Percentiles rank a stretch among this genome's conserved stretches.
phyloP scores from a whole-genome alignment of 768 basidiomycete species.

The Mrakia blollopis region DNA sequence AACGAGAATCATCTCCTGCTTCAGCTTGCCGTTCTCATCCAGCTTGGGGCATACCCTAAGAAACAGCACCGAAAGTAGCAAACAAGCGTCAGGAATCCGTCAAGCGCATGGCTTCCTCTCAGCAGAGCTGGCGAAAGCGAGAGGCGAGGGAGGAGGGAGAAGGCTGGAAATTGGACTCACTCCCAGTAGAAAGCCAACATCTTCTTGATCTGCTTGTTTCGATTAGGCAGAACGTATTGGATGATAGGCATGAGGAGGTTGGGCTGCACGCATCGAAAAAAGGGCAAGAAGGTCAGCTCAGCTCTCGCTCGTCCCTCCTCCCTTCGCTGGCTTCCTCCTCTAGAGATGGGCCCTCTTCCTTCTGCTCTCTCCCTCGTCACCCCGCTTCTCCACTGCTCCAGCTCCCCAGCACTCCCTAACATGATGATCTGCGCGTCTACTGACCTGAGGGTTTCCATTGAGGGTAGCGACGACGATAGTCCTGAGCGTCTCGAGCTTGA shows the following conservation, averaged over 20 bases:
- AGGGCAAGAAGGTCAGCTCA: conserved; percentile 1
- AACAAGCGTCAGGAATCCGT: not conserved
- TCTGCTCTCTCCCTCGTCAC: not conserved
- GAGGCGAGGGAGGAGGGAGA: not conserved
- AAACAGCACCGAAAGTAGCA: not conserved
- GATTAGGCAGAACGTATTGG: conserved; percentile 92
- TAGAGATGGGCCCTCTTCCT: not conserved
- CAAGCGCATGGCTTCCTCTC: not conserved
- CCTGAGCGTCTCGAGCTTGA: conserved; percentile 92
- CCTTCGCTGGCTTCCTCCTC: not conserved
- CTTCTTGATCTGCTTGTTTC: conserved; percentile 96
- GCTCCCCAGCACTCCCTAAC: not conserved
- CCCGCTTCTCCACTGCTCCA: not conserved
- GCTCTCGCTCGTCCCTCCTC: not conserved
- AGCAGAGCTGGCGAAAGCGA: not conserved
- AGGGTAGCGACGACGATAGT: conserved; percentile 88
- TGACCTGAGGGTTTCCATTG: conserved; percentile 87
- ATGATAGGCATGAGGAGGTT: conserved; percentile 94
- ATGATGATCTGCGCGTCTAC: conserved; percentile 36
- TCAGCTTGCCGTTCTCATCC: conserved; percentile 92
- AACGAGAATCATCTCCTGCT: conserved; percentile 99
- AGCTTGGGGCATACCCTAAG: conserved; percentile 87
- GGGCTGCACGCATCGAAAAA: conserved; percentile 53
- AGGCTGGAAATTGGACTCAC: conserved; percentile 36
- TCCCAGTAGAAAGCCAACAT: conserved; percentile 55